Evolutionary conservation across 225 moss, liverwort and hornwort species (phyloP), one percentile per base, ranked within the genome.

Genomic region (Pleurozium schreberi): DNA sequence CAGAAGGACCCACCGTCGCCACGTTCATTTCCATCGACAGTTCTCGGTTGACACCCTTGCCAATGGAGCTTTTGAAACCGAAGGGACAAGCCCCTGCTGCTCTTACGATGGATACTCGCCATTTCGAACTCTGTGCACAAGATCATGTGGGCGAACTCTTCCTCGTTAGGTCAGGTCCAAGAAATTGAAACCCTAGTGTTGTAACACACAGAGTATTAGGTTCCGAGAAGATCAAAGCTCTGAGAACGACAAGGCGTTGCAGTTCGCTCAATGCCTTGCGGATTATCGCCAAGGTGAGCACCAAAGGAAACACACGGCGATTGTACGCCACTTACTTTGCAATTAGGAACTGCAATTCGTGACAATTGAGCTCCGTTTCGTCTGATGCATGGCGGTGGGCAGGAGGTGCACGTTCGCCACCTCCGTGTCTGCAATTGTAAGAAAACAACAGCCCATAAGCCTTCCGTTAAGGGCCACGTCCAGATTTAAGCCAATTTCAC

Each of bases 1-100:
- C 67, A 33, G 80, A 49, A 43, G 96, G 89, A 62, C 81, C 70
- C 14, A 80, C 80, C 45, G 89, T 92, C 63, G 90, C 90, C 66
- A 88, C 81, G 65, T 91, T 93, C 42, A 62, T 84, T 87, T 92
- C 93, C 67, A 90, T 78, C 38, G 83, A 87, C 49, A 85, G 74
- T 40, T 85, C 89, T 79, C 93, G 87, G 57, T 68, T 89, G 70
- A 30, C 49, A 38, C 91, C 79, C 78, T 82, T 94, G 87, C 88
- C 62, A 65, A 81, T 59, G 10, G 90, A 88, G 81, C 87, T 74
- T 88, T 94, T 92, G 90, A 96, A 95, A 59, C 93, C 94, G n/a
- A 96, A 95, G 23, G 96, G 96, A 90, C 96, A 96, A 63, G 86
- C 88, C 53, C 93, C 90, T 18, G 94, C 89, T 36, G 95, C 93